Evolutionary conservation across 352 stramenopile genomes (phyloP), one percentile per base, ranked within the genome.

Genomic region (Halophytophthora polymorphica): DNA sequence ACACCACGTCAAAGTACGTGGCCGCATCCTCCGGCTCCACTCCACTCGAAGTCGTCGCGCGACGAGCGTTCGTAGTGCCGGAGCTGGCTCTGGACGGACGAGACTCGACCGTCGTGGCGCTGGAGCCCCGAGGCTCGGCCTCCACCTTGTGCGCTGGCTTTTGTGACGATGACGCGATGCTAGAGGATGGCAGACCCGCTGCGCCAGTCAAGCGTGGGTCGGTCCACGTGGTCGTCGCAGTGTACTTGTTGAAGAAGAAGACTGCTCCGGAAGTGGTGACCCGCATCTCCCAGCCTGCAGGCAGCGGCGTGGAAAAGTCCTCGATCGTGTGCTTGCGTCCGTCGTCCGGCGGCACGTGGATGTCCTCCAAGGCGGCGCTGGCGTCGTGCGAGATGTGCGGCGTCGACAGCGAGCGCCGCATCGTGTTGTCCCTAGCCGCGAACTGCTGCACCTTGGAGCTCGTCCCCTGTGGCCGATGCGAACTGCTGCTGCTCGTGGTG

Each of bases 201-300:
- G 52, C 42, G 7, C 45, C 49, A 10, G 65, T 42, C 19, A 68
- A 49, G 18, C 82, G 77, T 10, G 82, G 82, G 21, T 93, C 82
- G 22, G 74, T 71, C 82, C 82, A 93, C 2, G 82, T 93, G 5
- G 79, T 88, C 11, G 79, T 64, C 3, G 86, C 83, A 2, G 77
- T 88, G 37, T 79, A 77, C 40, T 74, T 73, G 38, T 93, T 83
- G 7, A 93, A 74, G 37, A 93, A 93, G 56, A 89, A 93, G 1
- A 93, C 82, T 1, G 71, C 65, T 23, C 82, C 82, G 1, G 60
- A 67, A 14, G 73, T 76, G 0, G 79, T 90, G 1, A 89, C 82
- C 0, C 79, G 78, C 82, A 93, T 93, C 50, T 93, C 82, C 82
- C 82, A 93, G 0, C 79, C 82, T 53, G 71, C 65, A 17, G 82